Evolutionary conservation across 305 asterid species (phyloP), one percentile per base, ranked within the genome.

Genomic region (Solanum hybrid): DNA sequence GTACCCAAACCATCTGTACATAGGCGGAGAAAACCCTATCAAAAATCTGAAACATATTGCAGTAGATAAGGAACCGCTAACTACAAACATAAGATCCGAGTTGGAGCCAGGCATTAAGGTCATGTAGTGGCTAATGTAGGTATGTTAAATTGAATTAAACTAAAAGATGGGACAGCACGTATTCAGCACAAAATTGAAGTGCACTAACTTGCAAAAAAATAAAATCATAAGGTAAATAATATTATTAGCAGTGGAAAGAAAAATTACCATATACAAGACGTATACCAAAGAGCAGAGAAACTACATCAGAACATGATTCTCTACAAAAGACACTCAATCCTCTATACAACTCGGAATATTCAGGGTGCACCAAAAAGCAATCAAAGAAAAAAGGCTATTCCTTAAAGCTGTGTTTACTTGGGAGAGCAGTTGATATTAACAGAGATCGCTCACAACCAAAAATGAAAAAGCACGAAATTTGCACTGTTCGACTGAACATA

Each of bases 1-100:
- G 92, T 92, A 89, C 95, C 96, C 90, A 93, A 90, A 89, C 96
- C 96, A 89, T 93, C 96, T 94, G 71, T 61, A 92, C 90, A 92
- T 36, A 91, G 33, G 89, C 8, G 64, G 39, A 82, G 89, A 61
- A 88, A 80, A 67, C 86, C 74, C 22, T 29, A 83, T 83, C 0
- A 83, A 83, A 83, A 83, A 83, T 83, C 81, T 83, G 57, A 61
- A 78, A 51, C 29, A 87, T 34, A 67, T 29, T 69, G 46, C 64
- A 33, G 67, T 76, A 40, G n/a, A 28, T 80, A 88, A 89, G 28
- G 24, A 80, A 28, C 20, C 4, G 33, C 39, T 89, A 87, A 5
- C 73, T 29, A 64, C 73, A 79, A 46, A 86, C 81, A 73, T 84
- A 10, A 84, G 18, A 84, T 84, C 74, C 10, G 74, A 46, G 87